phyloP scores from a whole-genome alignment of 164 flowering plant species.

The Aristolochia contorta region DNA sequence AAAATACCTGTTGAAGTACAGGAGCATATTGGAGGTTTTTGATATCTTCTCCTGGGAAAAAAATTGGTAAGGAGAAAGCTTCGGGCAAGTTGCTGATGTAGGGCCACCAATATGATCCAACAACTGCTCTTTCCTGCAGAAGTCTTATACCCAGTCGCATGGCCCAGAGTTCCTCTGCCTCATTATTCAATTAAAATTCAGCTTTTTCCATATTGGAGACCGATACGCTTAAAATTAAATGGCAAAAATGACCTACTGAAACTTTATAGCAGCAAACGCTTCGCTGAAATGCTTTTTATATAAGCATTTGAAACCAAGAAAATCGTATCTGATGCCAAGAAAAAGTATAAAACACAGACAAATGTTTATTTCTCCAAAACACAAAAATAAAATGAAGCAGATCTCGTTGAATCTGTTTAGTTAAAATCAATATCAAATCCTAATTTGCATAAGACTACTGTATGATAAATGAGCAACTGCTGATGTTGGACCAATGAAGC shows the following conservation, averaged over 20 bases:
- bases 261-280: not conserved
- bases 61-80: conserved; percentile 75
- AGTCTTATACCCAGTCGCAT: conserved; percentile 87
- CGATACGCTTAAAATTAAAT: conserved; percentile 23
- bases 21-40: conserved; percentile 94
- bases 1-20: conserved; percentile 73
- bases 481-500: too few relatives aligned
- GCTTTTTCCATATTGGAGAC: conserved; percentile 55
- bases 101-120: conserved; percentile 96
- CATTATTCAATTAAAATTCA: conserved; percentile 58
- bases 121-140: conserved; percentile 76
- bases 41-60: conserved; percentile 86
- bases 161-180: conserved; percentile 99
- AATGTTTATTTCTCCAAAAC: too few relatives aligned
- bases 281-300: not conserved
- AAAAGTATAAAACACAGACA: too few relatives aligned
- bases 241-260: not conserved
- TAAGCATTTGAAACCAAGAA: too few relatives aligned
- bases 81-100: conserved; percentile 97
- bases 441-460: too few relatives aligned
- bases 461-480: too few relatives aligned
- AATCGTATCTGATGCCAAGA: too few relatives aligned
- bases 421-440: too few relatives aligned
- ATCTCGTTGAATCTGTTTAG: too few relatives aligned
- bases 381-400: too few relatives aligned